These are phyloP conservation scores for Chlorociboria aeruginascens DNA, from an alignment of 495 filamentous ascomycete genomes.

Conservation along the genomic window DNA sequence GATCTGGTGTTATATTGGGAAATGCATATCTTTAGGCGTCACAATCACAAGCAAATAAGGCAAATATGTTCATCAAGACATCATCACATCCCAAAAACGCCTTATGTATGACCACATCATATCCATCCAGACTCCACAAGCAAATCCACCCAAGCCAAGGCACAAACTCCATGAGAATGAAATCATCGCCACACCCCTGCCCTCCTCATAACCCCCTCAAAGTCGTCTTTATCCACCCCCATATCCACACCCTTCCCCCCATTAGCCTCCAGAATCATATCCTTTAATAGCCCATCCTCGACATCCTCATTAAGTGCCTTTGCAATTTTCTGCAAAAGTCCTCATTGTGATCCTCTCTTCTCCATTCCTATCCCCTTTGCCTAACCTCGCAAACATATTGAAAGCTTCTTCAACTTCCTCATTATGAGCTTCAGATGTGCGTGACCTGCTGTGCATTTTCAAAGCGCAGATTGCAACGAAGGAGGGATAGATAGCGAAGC, in stretches of 20 bases:
- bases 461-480: slow-evolving; percentile 82
- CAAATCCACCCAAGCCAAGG: not conserved
- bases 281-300: slow-evolving; percentile 63
- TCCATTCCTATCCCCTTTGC: not conserved
- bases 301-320: slow-evolving; percentile 72
- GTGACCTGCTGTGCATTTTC: slow-evolving; percentile 51
- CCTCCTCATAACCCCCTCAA: slow-evolving; percentile 73
- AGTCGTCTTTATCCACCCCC: slow-evolving; percentile 68
- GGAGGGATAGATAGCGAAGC: slow-evolving; percentile 58
- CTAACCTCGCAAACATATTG: slow-evolving; percentile 51
- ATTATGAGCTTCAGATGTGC: slow-evolving; percentile 29
- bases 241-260: slow-evolving; percentile 57
- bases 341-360: slow-evolving; percentile 55
- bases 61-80: slow-evolving; percentile 2
- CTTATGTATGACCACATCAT: not conserved
- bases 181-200: slow-evolving; percentile 51
- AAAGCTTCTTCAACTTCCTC: slow-evolving; percentile 74
- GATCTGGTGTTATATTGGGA: not conserved
- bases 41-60: slow-evolving; percentile 3
- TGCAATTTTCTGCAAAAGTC: slow-evolving; percentile 66
- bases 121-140: not conserved
- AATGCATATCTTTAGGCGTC: slow-evolving; percentile 3
- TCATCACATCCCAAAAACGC: not conserved
- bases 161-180: not conserved
- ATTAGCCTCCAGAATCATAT: slow-evolving; percentile 93